Evolutionary conservation across 2,329 filamentous ascomycete genomes (phyloP).

Genomic region (Rhinocladiella similis): DNA sequence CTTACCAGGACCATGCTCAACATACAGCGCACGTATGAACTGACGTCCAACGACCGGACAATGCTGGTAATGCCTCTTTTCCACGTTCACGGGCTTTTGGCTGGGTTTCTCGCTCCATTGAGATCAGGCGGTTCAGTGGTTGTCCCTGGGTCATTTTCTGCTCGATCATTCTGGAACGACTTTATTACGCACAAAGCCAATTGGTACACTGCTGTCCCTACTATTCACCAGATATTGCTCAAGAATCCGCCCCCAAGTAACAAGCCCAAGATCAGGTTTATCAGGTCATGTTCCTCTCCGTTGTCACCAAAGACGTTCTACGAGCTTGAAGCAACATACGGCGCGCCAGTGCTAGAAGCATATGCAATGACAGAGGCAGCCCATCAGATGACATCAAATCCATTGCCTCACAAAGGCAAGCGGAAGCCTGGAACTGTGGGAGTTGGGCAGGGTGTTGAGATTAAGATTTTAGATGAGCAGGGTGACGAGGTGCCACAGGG

Average conservation of each 20-base stretch:
- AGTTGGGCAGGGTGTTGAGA: constrained; percentile 77
- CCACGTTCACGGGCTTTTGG: constrained; percentile 85
- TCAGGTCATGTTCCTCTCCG: constrained; percentile 82
- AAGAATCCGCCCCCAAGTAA: constrained; percentile 69
- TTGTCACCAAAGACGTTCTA: constrained; percentile 79
- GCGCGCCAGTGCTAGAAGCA: constrained; percentile 80
- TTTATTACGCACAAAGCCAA: constrained; percentile 74
- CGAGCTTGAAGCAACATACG: constrained; percentile 72
- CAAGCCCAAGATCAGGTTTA: constrained; percentile 75
- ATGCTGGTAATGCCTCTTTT: constrained; percentile 90
- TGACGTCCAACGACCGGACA: constrained; percentile 71
- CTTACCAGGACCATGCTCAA: constrained; percentile 81
- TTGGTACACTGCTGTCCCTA: constrained; percentile 93
- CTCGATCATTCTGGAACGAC: constrained; percentile 78
- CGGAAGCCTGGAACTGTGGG: constrained; percentile 81
- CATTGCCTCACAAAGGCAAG: constrained; percentile 64
- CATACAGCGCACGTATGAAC: constrained; percentile 73
- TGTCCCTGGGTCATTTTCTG: constrained; percentile 77
- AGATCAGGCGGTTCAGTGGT: constrained; percentile 75
- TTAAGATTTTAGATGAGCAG: constrained; percentile 71
- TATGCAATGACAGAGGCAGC: constrained; percentile 93
- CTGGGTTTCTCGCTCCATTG: constrained; percentile 76
- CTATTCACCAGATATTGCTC: constrained; percentile 86
- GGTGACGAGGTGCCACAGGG: constrained; percentile 70
- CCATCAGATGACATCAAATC: constrained; percentile 54